Base-by-base conservation (phyloP, 2,329 filamentous ascomycete genomes). In the Grosmannia huntii region DNA sequence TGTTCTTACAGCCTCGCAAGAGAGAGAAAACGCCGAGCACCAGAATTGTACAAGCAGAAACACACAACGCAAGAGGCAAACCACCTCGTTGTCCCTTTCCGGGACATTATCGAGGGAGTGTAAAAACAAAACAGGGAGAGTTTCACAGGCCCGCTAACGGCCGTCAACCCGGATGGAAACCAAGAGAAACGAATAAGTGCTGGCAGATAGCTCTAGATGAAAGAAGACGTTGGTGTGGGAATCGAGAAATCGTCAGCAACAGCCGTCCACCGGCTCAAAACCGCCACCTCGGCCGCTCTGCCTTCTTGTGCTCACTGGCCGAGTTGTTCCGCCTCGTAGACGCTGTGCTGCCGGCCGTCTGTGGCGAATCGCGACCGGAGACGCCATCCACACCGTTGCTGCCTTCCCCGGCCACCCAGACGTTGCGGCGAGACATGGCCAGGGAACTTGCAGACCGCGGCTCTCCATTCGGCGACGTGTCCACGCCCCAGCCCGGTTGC, bases 391-490 rank as follows among this genome's bases (percentile, higher is more conserved):
- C 71, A 21, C 71, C 65, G 28, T 67, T 67, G 7, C 9, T 6
- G 3, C 69, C 66, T 23, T 66, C 64, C 49, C 64, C 69, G 4
- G 66, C 64, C 28, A 64, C 58, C 56, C 67, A 75, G 0, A 76
- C 72, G 5, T 69, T 73, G 33, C 82, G 76, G 60, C 81, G 71
- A 59, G 70, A 73, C 23, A 71, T 69, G 7, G 80, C 77, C 51
- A 85, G 65, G 3, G 82, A 84, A 66, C 80, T 85, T 50, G 76
- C 77, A 12, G 83, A 76, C 33, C 82, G 75, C 48, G 66, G 69
- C 64, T 64, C 61, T 61, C 64, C 64, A 66, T 57, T 60, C 66
- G 16, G 67, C 65, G 11, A 31, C 14, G 4, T 48, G 1, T 25
- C 21, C 11, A 9, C 38, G 46, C 23, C 6, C 65, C 60, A 73